phyloP scores from a whole-genome alignment of 75 land plant species.

The Pinus albicaulis region DNA sequence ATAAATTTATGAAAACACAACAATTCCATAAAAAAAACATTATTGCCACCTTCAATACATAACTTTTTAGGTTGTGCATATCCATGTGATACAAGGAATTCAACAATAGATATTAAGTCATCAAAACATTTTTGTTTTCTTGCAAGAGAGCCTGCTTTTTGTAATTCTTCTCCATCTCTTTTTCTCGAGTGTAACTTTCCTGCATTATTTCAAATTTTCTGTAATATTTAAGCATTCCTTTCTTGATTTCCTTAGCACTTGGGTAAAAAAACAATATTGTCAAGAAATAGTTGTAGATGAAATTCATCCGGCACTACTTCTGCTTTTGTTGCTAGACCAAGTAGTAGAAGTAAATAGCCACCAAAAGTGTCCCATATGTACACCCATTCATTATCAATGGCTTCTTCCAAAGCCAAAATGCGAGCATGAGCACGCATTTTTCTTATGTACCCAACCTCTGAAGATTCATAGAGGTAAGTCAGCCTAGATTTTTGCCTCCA shows the following conservation, averaged over 20 bases:
- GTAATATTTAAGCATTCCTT: conserved; percentile 96
- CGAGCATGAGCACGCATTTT: conserved; percentile 98
- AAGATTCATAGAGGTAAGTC: conserved; percentile 39
- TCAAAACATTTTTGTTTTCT: too few relatives aligned
- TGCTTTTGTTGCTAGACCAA: conserved; percentile 95
- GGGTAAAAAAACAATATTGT: conserved; percentile 94
- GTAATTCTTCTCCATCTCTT: conserved; percentile 97
- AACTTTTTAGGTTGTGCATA: too few relatives aligned
- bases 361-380: conserved; percentile 99
- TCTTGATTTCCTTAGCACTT: conserved; percentile 94
- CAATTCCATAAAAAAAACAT: too few relatives aligned
- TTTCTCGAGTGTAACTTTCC: conserved; percentile 97
- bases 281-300: conserved; percentile 90
- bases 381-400: conserved; percentile 99
- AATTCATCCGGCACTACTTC: conserved; percentile 98
- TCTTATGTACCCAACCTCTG: conserved; percentile 77
- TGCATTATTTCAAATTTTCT: conserved; percentile 93
- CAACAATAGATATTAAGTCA: too few relatives aligned
- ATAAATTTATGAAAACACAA: too few relatives aligned
- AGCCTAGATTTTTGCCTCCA: conserved; percentile 33
- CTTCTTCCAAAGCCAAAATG: conserved; percentile 93
- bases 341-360: conserved; percentile 94
- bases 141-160: too few relatives aligned
- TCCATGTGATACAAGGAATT: too few relatives aligned
- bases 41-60: too few relatives aligned